Evolutionary conservation across 148 eudicot genomes (phyloP), one percentile per base, ranked within the genome.

Genomic region (Rhododendron henanense): DNA sequence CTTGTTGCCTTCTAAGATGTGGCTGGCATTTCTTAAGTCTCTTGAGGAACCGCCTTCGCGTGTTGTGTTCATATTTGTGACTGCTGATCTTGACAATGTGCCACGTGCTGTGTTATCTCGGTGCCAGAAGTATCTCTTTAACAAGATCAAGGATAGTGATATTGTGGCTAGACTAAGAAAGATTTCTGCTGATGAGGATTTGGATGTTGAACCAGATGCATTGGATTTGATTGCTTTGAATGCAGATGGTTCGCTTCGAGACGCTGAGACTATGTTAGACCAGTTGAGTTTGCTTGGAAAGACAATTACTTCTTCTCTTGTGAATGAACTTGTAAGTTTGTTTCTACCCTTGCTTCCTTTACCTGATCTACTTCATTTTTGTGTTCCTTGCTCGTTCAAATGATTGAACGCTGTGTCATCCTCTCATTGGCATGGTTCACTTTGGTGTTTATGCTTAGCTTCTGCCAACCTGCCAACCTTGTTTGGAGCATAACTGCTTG

Each of bases 201-300:
- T 95, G 25, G 95, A 95, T 86, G 98, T 94, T 57, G 98, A 95
- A 39, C 78, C 93, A n/a, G 95, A 95, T 87, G 99, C 99, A 51
- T 87, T 97, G 90, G 94, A 95, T 85, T 86, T 97, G 91, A 95
- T 97, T 92, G 97, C 98, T 84, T 69, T 90, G 71, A 97, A 97
- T 89, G 96, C 98, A 69, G 98, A 97, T 90, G 99, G 99, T 61
- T 95, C 98, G 44, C 91, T 95, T 84, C 93, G 96, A 83, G 99
- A 97, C 87, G 99, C 99, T 71, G 98, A 97, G 89, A 97, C 98
- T 55, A 97, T 97, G 98, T 74, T 97, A 83, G 99, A 97, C 67
- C 99, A 97, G 92, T 89, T 97, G 92, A 97, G 98, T 91, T 94
- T 97, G 90, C 91, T 97, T 81, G 99, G 98, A 44, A 97, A 93